Conservation (phyloP, 192 early-diverging fungal species). For the Cladochytrium replicatum region DNA sequence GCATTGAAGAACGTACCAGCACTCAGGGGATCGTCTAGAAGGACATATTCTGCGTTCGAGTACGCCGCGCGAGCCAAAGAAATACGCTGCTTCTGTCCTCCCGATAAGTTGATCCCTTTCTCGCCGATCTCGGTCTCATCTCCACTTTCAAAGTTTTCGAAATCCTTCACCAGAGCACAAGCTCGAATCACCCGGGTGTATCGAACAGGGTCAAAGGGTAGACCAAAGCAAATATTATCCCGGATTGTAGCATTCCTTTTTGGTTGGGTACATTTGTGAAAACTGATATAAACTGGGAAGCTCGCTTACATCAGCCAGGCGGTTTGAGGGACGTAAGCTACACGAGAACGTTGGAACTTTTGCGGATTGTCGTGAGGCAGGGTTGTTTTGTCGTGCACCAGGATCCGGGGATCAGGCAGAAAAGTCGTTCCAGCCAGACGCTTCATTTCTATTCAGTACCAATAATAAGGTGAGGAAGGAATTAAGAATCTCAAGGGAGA, state of each 20-base stretch:
- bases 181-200: conserved; percentile 25
- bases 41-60: conserved; percentile 51
- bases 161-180: conserved; percentile 32
- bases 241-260: conserved; percentile 35
- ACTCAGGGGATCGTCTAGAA: conserved; percentile 79
- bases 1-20: too few species aligned
- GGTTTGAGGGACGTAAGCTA: conserved; percentile 68
- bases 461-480: too few species aligned
- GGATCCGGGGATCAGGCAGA: not conserved
- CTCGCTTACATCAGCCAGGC: conserved; percentile 32
- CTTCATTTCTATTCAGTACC: not conserved
- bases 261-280: too few species aligned
- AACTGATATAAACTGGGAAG: too few species aligned
- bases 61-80: conserved; percentile 76
- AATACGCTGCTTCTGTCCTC: conserved; percentile 82
- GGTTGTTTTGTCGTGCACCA: too few species aligned
- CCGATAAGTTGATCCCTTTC: conserved; percentile 65
- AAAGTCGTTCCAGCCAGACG: not conserved
- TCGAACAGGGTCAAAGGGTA: conserved; percentile 12
- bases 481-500: not conserved
- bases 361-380: too few species aligned
- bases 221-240: conserved; percentile 40
- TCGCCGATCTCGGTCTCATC: conserved; percentile 31
- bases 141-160: conserved; percentile 17
- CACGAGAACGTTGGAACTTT: conserved; percentile 4